Base-by-base conservation (phyloP, 257 asterid species). In the Salvia hispanica region DNA sequence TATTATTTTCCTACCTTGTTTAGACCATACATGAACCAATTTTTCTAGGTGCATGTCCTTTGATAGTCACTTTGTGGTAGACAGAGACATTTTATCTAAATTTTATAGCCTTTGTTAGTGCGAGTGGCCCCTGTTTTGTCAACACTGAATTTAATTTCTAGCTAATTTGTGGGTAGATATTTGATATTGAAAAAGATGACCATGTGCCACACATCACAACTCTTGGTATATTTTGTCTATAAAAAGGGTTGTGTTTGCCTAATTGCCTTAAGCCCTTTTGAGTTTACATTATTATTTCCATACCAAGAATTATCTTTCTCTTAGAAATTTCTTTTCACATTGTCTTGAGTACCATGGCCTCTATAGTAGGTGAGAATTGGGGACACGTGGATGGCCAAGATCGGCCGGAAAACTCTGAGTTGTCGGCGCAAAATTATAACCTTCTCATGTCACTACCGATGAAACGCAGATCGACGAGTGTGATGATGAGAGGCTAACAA, bases 391-490 rank as follows among this genome's bases (percentile, higher is more conserved):
- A 67, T 5, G 47, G 66, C 28, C 45, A 67, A 0, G 72, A 66
- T 6, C 31, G 44, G 4, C 47, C 42, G 5, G 73, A 25, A 25
- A 25, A 25, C 31, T 25, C 31, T 25, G 31, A 82, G 68, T 45
- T 77, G 42, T 82, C 82, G 0, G 76, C 78, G 10, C 39, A 44
- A 34, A 73, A 74, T 18, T 79, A 71, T n/a, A 74, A 64, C 53
- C 57, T 82, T 55, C 79, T 85, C 55, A 78, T 85, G 88, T 80
- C 81, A 0, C 45, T 85, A 3, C 83, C 0, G 91, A 85, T 4
- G 91, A 85, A 50, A 72, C 81, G 12, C 86, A 74, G 9, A 61
- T 69, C 3, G 81, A 76, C n/a, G 86, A 76, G 3, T 82, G 80
- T 3, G 87, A 80, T 4, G 77, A 80, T 28, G 84, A 84, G 25